phyloP scores from a whole-genome alignment of 495 filamentous ascomycete species.

The Trichoderma asperelloides region DNA sequence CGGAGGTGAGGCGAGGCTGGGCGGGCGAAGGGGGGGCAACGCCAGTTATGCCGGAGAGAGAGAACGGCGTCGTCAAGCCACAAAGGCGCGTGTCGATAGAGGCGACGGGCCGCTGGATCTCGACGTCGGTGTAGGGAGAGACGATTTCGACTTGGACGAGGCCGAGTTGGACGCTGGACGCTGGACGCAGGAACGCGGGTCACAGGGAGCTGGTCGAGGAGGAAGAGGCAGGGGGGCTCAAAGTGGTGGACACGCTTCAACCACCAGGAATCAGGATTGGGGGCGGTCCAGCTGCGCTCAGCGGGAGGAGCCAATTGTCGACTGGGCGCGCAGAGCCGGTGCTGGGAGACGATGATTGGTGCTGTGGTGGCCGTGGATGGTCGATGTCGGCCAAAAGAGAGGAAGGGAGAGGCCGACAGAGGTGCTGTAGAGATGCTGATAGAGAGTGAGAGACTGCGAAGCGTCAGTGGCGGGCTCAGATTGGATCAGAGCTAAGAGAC shows the following conservation, averaged over 20 bases:
- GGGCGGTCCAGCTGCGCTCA: neutral
- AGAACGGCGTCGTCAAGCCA: neutral
- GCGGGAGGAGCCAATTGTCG: neutral
- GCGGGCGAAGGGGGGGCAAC: conserved; percentile 10
- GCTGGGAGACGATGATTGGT: neutral
- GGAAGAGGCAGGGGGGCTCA: neutral
- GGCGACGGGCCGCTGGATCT: neutral
- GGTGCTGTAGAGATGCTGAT: neutral
- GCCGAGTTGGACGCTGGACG: neutral
- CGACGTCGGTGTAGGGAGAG: neutral
- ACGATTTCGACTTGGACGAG: neutral
- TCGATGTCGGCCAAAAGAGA: neutral
- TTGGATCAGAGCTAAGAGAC: neutral
- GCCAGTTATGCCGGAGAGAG: conserved; percentile 5
- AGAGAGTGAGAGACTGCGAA: neutral
- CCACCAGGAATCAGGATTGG: neutral
- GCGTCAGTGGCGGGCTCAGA: neutral
- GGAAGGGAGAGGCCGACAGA: neutral
- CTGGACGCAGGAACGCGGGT: conserved; percentile 4
- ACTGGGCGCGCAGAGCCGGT: neutral
- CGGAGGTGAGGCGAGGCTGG: conserved; percentile 20
- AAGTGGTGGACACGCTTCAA: neutral
- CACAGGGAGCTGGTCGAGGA: conserved; percentile 1
- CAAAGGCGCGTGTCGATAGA: neutral
- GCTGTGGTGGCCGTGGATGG: neutral